Conservation (phyloP, 495 filamentous ascomycete species). For the Copromyces sp. region DNA sequence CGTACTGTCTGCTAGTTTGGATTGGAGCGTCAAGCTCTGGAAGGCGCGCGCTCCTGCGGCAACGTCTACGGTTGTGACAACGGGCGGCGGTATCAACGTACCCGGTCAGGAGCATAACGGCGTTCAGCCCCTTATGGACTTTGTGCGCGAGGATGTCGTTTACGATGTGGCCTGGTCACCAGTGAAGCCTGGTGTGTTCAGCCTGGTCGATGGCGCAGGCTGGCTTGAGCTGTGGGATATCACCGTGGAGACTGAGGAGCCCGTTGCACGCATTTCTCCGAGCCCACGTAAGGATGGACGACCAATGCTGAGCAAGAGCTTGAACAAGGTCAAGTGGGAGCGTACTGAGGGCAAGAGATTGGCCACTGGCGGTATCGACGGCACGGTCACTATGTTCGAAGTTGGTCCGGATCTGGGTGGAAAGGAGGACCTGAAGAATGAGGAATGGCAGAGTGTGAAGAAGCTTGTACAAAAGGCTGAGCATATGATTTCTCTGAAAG, state of each 20-base stretch:
- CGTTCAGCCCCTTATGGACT: conserved; percentile 70
- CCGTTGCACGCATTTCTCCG: conserved; percentile 65
- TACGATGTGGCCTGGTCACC: conserved; percentile 96
- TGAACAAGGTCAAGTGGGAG: conserved; percentile 95
- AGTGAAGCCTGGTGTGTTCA: conserved; percentile 83
- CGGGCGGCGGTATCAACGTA: not conserved
- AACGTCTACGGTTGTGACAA: conserved; percentile 35
- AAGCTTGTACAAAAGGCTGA: conserved; percentile 66
- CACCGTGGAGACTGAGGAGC: conserved; percentile 83
- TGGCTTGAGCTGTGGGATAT: conserved; percentile 93
- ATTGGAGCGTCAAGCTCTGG: conserved; percentile 98
- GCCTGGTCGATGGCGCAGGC: conserved; percentile 86
- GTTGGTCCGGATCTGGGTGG: conserved; percentile 78
- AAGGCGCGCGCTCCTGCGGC: conserved; percentile 72
- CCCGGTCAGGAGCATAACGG: not conserved
- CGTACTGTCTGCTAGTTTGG: conserved; percentile 72
- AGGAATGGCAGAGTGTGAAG: conserved; percentile 90
- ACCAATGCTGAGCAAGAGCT: conserved; percentile 58
- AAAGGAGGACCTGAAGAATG: conserved; percentile 62
- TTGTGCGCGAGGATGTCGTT: conserved; percentile 86
- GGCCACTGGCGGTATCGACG: conserved; percentile 83
- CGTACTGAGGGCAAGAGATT: conserved; percentile 72
- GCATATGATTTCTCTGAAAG: conserved; percentile 1
- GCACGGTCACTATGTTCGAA: conserved; percentile 84
- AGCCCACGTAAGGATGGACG: conserved; percentile 47